A percentile compares a stretch with the other conserved stretches of the same genome.
These are phyloP conservation scores for Apiotrichum siamense DNA, from an alignment of 1,284 basidiomycete species.

Conservation along the genomic window DNA sequence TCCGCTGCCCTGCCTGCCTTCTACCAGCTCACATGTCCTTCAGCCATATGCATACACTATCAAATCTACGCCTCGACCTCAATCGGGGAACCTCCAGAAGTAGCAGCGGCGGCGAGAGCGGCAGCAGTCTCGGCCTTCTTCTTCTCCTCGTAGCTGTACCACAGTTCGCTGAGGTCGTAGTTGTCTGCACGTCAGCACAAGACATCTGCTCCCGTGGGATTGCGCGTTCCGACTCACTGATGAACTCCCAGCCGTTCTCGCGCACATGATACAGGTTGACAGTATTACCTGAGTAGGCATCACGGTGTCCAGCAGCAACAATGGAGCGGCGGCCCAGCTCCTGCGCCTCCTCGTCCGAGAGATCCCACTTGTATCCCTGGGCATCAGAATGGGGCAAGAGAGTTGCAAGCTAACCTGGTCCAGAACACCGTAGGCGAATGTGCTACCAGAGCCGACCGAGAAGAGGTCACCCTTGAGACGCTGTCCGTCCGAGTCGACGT, in stretches of 20 bases:
- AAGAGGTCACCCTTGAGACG: conserved; percentile 94
- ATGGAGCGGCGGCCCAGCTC: conserved; percentile 93
- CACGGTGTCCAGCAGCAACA: conserved; percentile 93
- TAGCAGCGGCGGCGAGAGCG: conserved; percentile 15
- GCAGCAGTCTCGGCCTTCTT: conserved; percentile 36
- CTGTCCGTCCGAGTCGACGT: conserved; percentile 96
- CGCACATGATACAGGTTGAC: conserved; percentile 95
- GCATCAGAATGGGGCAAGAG: background rate
- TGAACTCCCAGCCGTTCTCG: conserved; percentile 88
- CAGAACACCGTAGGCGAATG: conserved; percentile 96
- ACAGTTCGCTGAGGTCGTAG: conserved; percentile 48
- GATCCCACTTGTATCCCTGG: conserved; percentile 82
- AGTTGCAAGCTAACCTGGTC: conserved; percentile 60
- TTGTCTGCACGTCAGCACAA: conserved; percentile 34
- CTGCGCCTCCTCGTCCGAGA: conserved; percentile 88
- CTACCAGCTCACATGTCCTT: too few relatives aligned
- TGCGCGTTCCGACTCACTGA: conserved; percentile 59
- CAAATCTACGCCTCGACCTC: conserved; percentile 32
- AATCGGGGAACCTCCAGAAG: conserved; percentile 23
- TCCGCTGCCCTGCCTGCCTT: conserved; percentile 1
- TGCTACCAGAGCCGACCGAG: conserved; percentile 96
- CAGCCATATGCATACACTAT: conserved; percentile 21
- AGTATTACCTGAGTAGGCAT: conserved; percentile 96
- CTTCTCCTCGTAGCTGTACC: conserved; percentile 48
- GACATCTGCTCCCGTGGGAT: background rate